Conservation (phyloP, 768 basidiomycete genomes). For the Mycena sanguinolenta region DNA sequence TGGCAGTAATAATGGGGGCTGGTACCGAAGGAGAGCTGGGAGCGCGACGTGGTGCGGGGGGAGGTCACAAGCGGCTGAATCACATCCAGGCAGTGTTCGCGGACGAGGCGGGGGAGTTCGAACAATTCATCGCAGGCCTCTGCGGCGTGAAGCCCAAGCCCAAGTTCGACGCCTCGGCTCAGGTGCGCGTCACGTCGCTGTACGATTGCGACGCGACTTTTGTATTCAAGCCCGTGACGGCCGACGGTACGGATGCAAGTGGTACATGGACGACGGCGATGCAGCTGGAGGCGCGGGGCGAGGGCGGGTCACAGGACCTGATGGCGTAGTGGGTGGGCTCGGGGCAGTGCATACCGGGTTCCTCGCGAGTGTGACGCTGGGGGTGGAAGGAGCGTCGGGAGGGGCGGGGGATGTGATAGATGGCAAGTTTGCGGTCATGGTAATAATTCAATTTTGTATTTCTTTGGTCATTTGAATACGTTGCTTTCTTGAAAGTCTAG, state of each 20-base stretch:
- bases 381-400: slow-evolving; percentile 53
- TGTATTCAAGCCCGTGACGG: too few relatives aligned
- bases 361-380: slow-evolving; percentile 88
- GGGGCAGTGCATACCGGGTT: slow-evolving; percentile 92
- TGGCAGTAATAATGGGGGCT: slow-evolving; percentile 60
- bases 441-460: too few relatives aligned
- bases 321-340: slow-evolving; percentile 90
- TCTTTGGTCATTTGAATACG: too few relatives aligned
- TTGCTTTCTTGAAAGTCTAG: too few relatives aligned
- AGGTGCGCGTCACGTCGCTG: slow-evolving; percentile 90
- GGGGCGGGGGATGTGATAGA: too few relatives aligned
- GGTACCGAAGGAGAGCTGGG: slow-evolving; percentile 87
- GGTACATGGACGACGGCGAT: slow-evolving; percentile 47
- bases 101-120: slow-evolving; percentile 90
- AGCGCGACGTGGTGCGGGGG: slow-evolving; percentile 77
- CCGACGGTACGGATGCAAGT: too few relatives aligned
- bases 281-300: slow-evolving; percentile 82
- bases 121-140: slow-evolving; percentile 89
- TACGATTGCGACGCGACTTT: slow-evolving; percentile 77
- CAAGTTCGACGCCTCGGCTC: slow-evolving; percentile 91
- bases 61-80: slow-evolving; percentile 78
- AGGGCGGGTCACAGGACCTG: slow-evolving; percentile 79
- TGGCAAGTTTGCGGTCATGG: too few relatives aligned
- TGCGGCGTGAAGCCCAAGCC: slow-evolving; percentile 94
- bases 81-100: slow-evolving; percentile 81